Evolutionary conservation across 441 rosid genomes (phyloP).

Genomic region (Dalechampia spathulata): DNA sequence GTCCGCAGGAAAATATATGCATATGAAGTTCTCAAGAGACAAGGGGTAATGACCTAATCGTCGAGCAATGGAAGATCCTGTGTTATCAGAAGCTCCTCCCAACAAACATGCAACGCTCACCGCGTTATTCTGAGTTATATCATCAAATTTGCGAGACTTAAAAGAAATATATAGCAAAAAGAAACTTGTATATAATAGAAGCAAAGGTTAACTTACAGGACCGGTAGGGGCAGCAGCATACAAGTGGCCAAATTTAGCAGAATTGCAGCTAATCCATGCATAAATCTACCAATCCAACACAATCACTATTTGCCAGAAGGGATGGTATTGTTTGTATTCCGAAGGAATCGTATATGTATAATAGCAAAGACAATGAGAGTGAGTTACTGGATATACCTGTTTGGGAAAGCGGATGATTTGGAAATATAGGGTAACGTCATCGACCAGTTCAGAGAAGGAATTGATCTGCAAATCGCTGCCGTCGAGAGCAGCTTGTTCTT

Average conservation of each 20-base stretch:
- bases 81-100: constrained; percentile 81
- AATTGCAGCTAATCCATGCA: constrained; percentile 79
- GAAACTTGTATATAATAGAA: not conserved
- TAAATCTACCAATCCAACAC: constrained; percentile 59
- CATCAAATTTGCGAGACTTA: not conserved
- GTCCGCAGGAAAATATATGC: too few species aligned
- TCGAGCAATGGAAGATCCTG: constrained; percentile 82
- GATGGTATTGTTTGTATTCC: too few species aligned
- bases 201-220: constrained; percentile 33
- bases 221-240: constrained; percentile 82
- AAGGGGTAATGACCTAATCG: too few species aligned
- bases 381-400: constrained; percentile 34
- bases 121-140: constrained; percentile 38
- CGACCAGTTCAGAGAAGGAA: constrained; percentile 55
- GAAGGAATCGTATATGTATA: too few species aligned
- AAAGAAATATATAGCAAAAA: not conserved
- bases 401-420: constrained; percentile 65
- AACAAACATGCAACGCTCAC: constrained; percentile 69
- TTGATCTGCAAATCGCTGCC: constrained; percentile 32
- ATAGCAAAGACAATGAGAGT: not conserved
- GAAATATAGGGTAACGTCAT: constrained; percentile 56
- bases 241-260: constrained; percentile 60
- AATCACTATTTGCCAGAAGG: too few species aligned
- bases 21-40: too few species aligned
- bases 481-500: not conserved